Evolutionary conservation across 106 monocot species (phyloP), one percentile per base, ranked within the genome.

Genomic region (Acorus calamus): DNA sequence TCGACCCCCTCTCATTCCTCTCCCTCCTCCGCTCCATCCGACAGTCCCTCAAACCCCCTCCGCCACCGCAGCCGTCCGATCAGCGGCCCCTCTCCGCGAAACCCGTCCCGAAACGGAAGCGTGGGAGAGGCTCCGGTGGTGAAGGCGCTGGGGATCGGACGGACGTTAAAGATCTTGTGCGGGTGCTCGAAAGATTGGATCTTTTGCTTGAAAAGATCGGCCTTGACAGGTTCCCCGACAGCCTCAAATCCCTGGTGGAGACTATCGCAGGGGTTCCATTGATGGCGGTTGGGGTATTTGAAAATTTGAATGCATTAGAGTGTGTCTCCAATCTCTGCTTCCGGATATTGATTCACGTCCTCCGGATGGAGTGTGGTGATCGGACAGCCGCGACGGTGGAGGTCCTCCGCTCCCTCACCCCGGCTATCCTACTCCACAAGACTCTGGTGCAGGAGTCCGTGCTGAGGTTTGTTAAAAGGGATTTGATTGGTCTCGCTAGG

Each of bases 21-120:
- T 82, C 87, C 45, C 72, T 96, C 44, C 86, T 96, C 57, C 60
- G 79, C 42, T 80, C 94, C 28, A 62, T 96, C 59, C 89, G 94
- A 64, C 79, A 77, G 54, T 67, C 83, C 14, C 42, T 76, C 52
- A 82, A 80, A 43, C 11, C 73, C 53, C 62, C 51, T n/a, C 12
- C 56, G 5, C 8, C 48, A 2, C 42, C 55, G n/a, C 55, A 52
- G 7, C 50, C 63, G 42, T 14, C 44, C 5, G 42, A 43, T 42
- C 52, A n/a, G 8, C 14, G 57, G 48, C 53, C 61, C 56, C 0
- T 47, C 54, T 0, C 9, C 58, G 52, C 4, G 61, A 12, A 44
- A 61, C n/a, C 46, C 49, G 4, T 14, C 14, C 10, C 1, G 4
- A 14, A 51, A 65, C 62, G 43, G 65, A 50, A 7, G 11, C 60